Evolutionary conservation across 176 grass and related monocot species (phyloP).

Genomic region (Ananas comosus): DNA sequence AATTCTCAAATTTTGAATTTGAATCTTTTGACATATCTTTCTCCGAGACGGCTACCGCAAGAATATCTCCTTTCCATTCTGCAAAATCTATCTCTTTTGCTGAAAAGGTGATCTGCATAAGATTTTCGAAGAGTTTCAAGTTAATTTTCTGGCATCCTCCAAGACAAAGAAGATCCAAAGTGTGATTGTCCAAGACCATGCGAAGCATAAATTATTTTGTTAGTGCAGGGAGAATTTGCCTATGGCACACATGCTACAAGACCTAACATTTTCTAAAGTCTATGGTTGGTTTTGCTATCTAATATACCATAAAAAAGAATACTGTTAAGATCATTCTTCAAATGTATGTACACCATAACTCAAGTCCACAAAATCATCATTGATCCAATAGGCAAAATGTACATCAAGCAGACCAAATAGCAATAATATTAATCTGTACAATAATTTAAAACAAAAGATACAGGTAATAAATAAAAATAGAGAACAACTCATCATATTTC

Average conservation of each 20-base stretch:
- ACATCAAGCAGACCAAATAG: background rate
- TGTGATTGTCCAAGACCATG: too few species aligned
- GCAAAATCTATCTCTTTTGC: constrained; percentile 65
- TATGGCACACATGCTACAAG: too few species aligned
- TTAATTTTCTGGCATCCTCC: background rate
- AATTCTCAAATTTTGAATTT: constrained; percentile 78
- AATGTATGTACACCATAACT: background rate
- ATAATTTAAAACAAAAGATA: background rate
- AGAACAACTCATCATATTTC: background rate
- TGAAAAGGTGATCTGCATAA: constrained; percentile 52
- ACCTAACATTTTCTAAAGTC: background rate
- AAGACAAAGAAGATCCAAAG: background rate
- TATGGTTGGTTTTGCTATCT: background rate
- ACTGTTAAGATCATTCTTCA: background rate
- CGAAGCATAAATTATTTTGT: too few species aligned
- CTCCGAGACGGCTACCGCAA: constrained; percentile 72
- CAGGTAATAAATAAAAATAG: background rate
- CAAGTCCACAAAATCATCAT: background rate
- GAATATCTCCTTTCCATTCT: constrained; percentile 82
- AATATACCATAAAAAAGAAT: background rate
- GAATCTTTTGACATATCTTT: constrained; percentile 72
- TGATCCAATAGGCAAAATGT: background rate
- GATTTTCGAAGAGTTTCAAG: background rate
- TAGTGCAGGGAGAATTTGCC: too few species aligned
- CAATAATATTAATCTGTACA: background rate